Evolutionary conservation across 2,329 filamentous ascomycete genomes (phyloP).

Genomic region (Cercospora citrullina): DNA sequence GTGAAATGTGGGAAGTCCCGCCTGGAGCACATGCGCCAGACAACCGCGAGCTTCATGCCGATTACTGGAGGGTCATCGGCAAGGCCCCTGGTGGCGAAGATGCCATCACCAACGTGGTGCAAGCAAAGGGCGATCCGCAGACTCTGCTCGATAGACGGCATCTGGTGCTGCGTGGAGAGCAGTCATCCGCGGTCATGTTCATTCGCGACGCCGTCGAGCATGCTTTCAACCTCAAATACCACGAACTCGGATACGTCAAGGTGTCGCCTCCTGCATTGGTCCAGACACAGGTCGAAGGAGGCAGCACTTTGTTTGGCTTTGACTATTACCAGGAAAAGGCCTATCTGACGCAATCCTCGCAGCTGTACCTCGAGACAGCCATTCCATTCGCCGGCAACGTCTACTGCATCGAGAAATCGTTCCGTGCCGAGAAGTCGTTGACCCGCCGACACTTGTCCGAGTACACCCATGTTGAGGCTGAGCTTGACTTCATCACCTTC

Average conservation of each 20-base stretch:
- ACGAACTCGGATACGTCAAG: conserved; percentile 74
- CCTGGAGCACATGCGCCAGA: conserved; percentile 75
- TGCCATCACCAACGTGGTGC: conserved; percentile 82
- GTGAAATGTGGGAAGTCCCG: conserved; percentile 80
- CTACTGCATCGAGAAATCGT: conserved; percentile 97
- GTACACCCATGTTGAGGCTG: conserved; percentile 95
- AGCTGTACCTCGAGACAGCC: conserved; percentile 95
- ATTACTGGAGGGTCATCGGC: conserved; percentile 78
- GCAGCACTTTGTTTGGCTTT: conserved; percentile 85
- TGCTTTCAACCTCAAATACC: conserved; percentile 77
- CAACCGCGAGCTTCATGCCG: conserved; percentile 83
- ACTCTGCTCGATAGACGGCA: conserved; percentile 80
- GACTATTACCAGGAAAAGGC: conserved; percentile 87
- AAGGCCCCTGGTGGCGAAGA: conserved; percentile 83
- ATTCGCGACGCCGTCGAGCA: conserved; percentile 78
- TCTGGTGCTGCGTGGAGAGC: conserved; percentile 80
- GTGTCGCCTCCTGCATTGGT: conserved; percentile 88
- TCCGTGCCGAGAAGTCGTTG: conserved; percentile 94
- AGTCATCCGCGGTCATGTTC: conserved; percentile 80
- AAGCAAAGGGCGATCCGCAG: conserved; percentile 67
- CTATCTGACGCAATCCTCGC: conserved; percentile 94
- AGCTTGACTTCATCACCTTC: conserved; percentile 94
- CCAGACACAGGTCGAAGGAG: conserved; percentile 92
- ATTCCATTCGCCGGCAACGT: conserved; percentile 89
- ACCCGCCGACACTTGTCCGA: conserved; percentile 93